Conservation (phyloP, 2,329 filamentous ascomycete species). For the Coniella vitis region DNA sequence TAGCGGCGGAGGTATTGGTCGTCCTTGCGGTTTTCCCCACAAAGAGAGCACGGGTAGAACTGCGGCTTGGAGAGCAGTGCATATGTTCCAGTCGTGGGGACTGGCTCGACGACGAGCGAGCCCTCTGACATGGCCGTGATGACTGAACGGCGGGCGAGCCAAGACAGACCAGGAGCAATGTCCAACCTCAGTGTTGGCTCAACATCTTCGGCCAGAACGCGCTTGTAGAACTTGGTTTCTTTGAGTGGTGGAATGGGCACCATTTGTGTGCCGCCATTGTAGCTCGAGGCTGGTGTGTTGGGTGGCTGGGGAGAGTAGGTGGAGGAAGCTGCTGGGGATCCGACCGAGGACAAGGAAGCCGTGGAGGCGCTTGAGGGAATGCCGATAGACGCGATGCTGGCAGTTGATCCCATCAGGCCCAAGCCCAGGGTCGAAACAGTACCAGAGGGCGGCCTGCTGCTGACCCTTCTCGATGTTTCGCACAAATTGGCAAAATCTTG, state of each 20-base stretch:
- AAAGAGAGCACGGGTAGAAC: conserved; percentile 71
- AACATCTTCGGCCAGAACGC: conserved; percentile 80
- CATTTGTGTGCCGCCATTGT: conserved; percentile 33
- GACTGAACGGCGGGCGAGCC: conserved; percentile 83
- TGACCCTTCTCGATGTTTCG: conserved; percentile 55
- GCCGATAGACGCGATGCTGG: conserved; percentile 19
- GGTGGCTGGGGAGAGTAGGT: conserved; percentile 52
- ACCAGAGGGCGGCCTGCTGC: conserved; percentile 65
- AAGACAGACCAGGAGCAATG: conserved; percentile 82
- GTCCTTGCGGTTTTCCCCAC: conserved; percentile 73
- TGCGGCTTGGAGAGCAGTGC: conserved; percentile 44
- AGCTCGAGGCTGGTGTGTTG: conserved; percentile 47
- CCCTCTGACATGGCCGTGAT: conserved; percentile 78
- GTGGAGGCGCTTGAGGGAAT: conserved; percentile 52
- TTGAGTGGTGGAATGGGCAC: conserved; percentile 59
- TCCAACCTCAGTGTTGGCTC: conserved; percentile 91
- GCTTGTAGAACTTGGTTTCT: conserved; percentile 91
- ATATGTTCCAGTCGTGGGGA: conserved; percentile 53
- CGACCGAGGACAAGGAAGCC: conserved; percentile 47
- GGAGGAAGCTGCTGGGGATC: conserved; percentile 37
- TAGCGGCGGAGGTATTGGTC: conserved; percentile 69
- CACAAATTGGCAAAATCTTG: conserved; percentile 80
- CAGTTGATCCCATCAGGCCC: conserved; percentile 39
- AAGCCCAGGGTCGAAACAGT: conserved; percentile 60
- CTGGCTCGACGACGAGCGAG: conserved; percentile 81